Percentiles rank a stretch among this genome's conserved stretches.
Evolutionary conservation across 805 yeast species (phyloP).

Genomic region (Schizosaccharomyces osmophilus): DNA sequence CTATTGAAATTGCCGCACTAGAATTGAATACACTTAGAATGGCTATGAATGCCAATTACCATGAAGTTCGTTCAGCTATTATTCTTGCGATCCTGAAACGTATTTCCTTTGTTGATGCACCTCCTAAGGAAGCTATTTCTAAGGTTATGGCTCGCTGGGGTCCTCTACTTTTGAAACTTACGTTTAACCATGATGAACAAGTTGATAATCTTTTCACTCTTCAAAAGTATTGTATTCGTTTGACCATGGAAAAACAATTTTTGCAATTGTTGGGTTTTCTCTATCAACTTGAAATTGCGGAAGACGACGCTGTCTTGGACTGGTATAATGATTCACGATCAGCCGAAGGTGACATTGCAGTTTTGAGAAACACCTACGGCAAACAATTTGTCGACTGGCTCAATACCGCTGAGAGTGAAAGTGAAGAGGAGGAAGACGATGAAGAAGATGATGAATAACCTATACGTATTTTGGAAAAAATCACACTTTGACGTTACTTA

Average conservation of each 20-base stretch:
- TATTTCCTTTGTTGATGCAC: constrained; percentile 49
- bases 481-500: no score
- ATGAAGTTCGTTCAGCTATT: constrained; percentile 72
- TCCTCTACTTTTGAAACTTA: constrained; percentile 56
- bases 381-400: constrained; percentile 17
- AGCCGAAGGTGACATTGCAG: not conserved
- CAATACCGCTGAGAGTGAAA: constrained; percentile 11
- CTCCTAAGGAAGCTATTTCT: constrained; percentile 47
- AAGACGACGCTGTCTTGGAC: constrained; percentile 48
- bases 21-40: constrained; percentile 86
- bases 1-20: constrained; percentile 70
- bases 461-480: no score
- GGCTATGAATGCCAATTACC: constrained; percentile 92
- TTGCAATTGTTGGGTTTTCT: constrained; percentile 31
- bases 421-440: constrained; percentile 2
- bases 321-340: constrained; percentile 40
- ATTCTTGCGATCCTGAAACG: constrained; percentile 50
- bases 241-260: constrained; percentile 22
- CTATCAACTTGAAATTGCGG: constrained; percentile 61
- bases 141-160: constrained; percentile 70
- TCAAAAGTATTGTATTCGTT: constrained; percentile 24
- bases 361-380: not conserved
- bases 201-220: constrained; percentile 32
- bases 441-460: constrained; percentile 2
- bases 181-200: constrained; percentile 57